Base-by-base conservation (phyloP, 495 filamentous ascomycete genomes). In the Podospora sp. region DNA sequence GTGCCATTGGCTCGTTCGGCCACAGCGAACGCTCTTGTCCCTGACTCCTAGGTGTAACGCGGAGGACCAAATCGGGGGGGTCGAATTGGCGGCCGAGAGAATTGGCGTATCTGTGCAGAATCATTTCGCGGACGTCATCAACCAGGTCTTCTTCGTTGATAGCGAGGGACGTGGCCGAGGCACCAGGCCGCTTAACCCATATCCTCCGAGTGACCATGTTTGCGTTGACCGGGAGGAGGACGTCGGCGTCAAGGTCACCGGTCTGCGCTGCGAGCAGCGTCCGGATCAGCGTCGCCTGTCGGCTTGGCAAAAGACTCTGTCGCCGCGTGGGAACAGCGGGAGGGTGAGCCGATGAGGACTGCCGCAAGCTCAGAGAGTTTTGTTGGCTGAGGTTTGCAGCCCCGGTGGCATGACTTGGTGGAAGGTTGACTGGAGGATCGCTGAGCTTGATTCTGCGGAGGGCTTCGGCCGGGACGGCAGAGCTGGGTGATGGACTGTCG, bases 61-160 rank as follows among this genome's bases (percentile, higher is more conserved):
- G 90, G 64, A 97, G 87, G 16, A 87, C 85, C 62, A 98, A 81
- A 77, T 99, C 95, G 22, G 95, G 96, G 18, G 95, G 83, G 80
- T 99, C 95, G 71, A 92, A 97, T 25, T 82, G 90, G 71, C 87
- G 88, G 8, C 94, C 96, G 29, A 99, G 80, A 9, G 93, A 94
- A 78, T 99, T 99, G 60, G 86, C 88, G 76, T 97, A 99, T 80
- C 97, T 98, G 69, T 86, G 87, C 69, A 99, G 81, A 26, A 98
- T 93, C 85, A 93, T 86, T 70, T 97, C 96, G 64, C 94, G 88
- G 61, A 96, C 89, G 80, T 97, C 96, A 73, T 99, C 95, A 21
- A 98, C 95, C 77, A 99, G 76, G 71, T 96, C 92, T 73, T 97
- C 92, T 72, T 94, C 91, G 66, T 87, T 83, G 69, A 96, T 91